These are phyloP conservation scores for Poronia punctata DNA, from an alignment of 495 filamentous ascomycete species.

Conservation along the genomic window DNA sequence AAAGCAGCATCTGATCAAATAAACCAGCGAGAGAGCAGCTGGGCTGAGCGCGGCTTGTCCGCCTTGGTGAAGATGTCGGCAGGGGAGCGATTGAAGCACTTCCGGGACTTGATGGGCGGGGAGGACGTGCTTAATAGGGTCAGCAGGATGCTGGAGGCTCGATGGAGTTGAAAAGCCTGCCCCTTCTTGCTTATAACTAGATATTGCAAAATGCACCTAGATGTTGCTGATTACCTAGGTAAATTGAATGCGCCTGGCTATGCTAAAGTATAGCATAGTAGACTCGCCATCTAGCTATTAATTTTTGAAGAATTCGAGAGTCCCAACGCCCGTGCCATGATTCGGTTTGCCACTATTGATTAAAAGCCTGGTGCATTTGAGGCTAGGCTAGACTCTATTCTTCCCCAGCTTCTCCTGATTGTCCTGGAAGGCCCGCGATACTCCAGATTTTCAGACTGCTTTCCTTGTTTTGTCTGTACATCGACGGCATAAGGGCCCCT, in stretches of 20 bases:
- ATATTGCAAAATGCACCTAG: too few relatives aligned
- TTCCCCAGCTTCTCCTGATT: constrained; percentile 1
- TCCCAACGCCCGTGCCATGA: too few relatives aligned
- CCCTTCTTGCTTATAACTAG: too few relatives aligned
- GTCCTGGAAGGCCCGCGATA: constrained; percentile 15
- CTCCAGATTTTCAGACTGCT: constrained; percentile 64
- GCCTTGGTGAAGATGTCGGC: constrained; percentile 51
- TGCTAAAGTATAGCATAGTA: too few relatives aligned
- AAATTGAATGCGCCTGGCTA: too few relatives aligned
- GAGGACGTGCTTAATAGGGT: constrained; percentile 46
- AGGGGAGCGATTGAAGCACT: constrained; percentile 36
- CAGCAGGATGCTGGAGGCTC: constrained; percentile 28
- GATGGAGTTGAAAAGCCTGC: constrained; percentile 21
- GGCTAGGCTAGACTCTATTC: too few relatives aligned
- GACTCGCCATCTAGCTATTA: too few relatives aligned
- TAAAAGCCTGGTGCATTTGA: too few relatives aligned
- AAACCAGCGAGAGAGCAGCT: constrained; percentile 10
- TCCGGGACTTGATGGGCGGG: constrained; percentile 46
- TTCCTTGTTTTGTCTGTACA: constrained; percentile 32
- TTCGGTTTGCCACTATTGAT: too few relatives aligned
- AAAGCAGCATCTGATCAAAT: constrained; percentile 29
- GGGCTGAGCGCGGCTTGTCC: constrained; percentile 38
- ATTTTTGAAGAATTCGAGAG: too few relatives aligned
- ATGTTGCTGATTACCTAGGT: too few relatives aligned
- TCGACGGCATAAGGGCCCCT: constrained; percentile 13